These are phyloP conservation scores for Ophiostoma novo-ulmi DNA, from an alignment of 2,329 filamentous ascomycete species.

Conservation along the genomic window DNA sequence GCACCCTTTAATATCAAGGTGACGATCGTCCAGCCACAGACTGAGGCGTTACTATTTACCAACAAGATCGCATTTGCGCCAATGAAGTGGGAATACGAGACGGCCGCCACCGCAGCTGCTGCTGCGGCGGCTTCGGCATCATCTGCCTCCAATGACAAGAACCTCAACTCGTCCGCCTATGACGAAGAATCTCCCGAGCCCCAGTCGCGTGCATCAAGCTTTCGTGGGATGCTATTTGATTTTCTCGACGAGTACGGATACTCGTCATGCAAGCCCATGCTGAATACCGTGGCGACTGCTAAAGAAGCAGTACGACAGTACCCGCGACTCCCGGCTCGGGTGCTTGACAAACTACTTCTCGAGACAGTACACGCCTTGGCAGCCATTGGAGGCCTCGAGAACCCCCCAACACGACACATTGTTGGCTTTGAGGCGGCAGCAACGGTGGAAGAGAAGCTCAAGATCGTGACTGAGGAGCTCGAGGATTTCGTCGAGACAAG, in stretches of 20 bases:
- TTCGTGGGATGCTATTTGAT: constrained; percentile 75
- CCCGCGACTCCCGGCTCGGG: constrained; percentile 61
- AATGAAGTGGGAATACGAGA: constrained; percentile 52
- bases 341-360: constrained; percentile 69
- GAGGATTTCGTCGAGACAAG: constrained; percentile 95
- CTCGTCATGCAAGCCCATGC: constrained; percentile 43
- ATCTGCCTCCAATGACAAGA: not conserved
- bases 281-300: constrained; percentile 50
- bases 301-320: constrained; percentile 63
- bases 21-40: constrained; percentile 91
- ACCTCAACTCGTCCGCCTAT: not conserved
- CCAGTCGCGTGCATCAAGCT: constrained; percentile 56
- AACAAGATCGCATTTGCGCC: constrained; percentile 83
- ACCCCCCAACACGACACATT: constrained; percentile 89
- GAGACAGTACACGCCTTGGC: constrained; percentile 90
- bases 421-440: constrained; percentile 83
- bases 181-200: constrained; percentile 7
- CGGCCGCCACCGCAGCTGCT: constrained; percentile 57
- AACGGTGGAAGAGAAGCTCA: constrained; percentile 91
- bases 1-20: constrained; percentile 95
- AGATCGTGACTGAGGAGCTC: constrained; percentile 90
- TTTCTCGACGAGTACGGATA: constrained; percentile 72
- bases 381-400: constrained; percentile 91
- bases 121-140: constrained; percentile 51
- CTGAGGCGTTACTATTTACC: constrained; percentile 82